phyloP scores from a whole-genome alignment of 2,329 filamentous ascomycete genomes.

The Tricladium varicosporioides region DNA sequence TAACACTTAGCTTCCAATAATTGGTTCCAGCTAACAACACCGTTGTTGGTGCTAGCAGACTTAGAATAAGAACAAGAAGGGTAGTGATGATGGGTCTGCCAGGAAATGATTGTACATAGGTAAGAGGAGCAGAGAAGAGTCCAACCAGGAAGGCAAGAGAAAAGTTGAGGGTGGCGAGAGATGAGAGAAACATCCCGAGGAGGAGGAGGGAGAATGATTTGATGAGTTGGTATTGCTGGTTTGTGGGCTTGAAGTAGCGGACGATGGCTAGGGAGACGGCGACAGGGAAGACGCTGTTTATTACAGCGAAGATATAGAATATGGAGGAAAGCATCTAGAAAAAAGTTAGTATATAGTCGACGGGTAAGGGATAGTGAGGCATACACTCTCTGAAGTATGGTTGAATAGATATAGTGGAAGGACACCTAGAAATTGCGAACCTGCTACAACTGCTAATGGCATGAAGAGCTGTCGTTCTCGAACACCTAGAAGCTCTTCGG shows the following conservation, averaged over 20 bases:
- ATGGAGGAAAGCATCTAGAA: constrained; percentile 54
- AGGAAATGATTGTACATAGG: constrained; percentile 62
- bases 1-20: constrained; percentile 48
- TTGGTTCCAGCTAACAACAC: constrained; percentile 49
- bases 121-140: constrained; percentile 72
- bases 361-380: not conserved
- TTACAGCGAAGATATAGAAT: constrained; percentile 56
- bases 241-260: constrained; percentile 49
- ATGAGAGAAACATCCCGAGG: constrained; percentile 86
- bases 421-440: constrained; percentile 72
- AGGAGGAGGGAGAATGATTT: constrained; percentile 92
- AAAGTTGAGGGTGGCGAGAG: constrained; percentile 94
- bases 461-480: constrained; percentile 60
- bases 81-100: constrained; percentile 39
- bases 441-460: constrained; percentile 70
- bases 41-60: constrained; percentile 58
- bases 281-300: constrained; percentile 57
- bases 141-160: constrained; percentile 84
- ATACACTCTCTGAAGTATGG: constrained; percentile 62
- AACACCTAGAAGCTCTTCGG: constrained; percentile 22
- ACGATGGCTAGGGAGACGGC: constrained; percentile 55
- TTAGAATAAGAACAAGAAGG: constrained; percentile 51
- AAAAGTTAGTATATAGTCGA: constrained; percentile 2
- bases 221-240: constrained; percentile 73
- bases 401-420: constrained; percentile 88